Percentiles rank a stretch among this genome's conserved stretches.
phyloP scores from a whole-genome alignment of 2,329 filamentous ascomycete species.

The Coniochaeta sp. region DNA sequence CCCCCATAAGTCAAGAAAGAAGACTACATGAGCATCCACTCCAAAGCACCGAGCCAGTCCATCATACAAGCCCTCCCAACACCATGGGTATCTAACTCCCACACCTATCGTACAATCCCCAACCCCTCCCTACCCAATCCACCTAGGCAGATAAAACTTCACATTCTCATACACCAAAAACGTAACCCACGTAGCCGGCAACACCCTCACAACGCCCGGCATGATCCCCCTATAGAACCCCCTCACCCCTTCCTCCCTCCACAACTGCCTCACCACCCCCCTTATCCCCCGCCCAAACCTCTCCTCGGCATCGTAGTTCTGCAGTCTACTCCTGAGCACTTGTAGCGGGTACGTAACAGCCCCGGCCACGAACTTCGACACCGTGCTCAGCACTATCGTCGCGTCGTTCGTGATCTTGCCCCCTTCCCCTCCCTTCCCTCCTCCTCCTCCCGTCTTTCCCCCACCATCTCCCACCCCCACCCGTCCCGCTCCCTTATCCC shows the following conservation, averaged over 20 bases:
- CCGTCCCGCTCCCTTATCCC: constrained; percentile 56
- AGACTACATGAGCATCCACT: too few species aligned
- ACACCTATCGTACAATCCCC: constrained; percentile 92
- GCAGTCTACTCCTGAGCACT: constrained; percentile 79
- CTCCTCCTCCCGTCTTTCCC: constrained; percentile 55
- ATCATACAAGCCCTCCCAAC: too few species aligned
- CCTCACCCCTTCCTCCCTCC: constrained; percentile 67
- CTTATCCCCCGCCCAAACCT: constrained; percentile 63
- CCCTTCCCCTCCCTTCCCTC: constrained; percentile 27
- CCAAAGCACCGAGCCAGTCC: too few species aligned
- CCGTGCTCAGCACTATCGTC: constrained; percentile 71
- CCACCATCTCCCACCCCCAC: constrained; percentile 20
- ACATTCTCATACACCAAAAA: constrained; percentile 97
- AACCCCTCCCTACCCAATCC: constrained; percentile 18
- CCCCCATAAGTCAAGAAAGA: too few species aligned
- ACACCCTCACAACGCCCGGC: constrained; percentile 81
- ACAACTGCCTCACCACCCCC: constrained; percentile 69
- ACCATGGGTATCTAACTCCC: too few species aligned
- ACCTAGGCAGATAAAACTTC: constrained; percentile 58
- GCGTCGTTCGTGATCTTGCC: constrained; percentile 62
- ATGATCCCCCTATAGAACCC: constrained; percentile 91
- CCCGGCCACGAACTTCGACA: constrained; percentile 84
- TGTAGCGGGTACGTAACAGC: constrained; percentile 91
- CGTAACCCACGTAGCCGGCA: constrained; percentile 93
- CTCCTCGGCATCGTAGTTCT: constrained; percentile 77